phyloP scores from a whole-genome alignment of 345 rosid species.

The Heritiera fomes region DNA sequence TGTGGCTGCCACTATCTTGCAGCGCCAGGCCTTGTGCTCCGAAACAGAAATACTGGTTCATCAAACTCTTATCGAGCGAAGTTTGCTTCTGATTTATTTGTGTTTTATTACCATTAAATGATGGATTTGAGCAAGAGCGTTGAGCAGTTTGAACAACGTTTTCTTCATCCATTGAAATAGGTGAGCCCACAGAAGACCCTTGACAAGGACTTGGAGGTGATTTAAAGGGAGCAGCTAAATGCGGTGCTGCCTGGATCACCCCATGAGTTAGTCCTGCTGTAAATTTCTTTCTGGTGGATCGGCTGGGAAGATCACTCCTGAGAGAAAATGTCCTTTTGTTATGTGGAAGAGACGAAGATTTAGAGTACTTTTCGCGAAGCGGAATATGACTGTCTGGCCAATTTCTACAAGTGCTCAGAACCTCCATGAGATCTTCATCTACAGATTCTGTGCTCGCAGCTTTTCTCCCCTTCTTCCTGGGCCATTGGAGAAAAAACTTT shows the following conservation, averaged over 20 bases:
- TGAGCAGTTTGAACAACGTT: slow-evolving; percentile 23
- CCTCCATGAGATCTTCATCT: slow-evolving; percentile 34
- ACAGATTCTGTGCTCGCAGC: slow-evolving; percentile 23
- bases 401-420: slow-evolving; percentile 27
- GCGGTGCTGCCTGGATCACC: slow-evolving; percentile 58
- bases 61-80: slow-evolving; percentile 48
- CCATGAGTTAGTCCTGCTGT: slow-evolving; percentile 55
- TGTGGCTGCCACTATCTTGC: slow-evolving; percentile 36
- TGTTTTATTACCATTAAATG: slow-evolving; percentile 8
- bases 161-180: slow-evolving; percentile 36
- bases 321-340: slow-evolving; percentile 45
- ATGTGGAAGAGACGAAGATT: slow-evolving; percentile 43
- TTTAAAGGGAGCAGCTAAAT: slow-evolving; percentile 33
- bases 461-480: slow-evolving; percentile 48
- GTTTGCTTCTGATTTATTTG: slow-evolving; percentile 34
- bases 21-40: slow-evolving; percentile 63
- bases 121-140: slow-evolving; percentile 11
- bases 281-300: slow-evolving; percentile 53
- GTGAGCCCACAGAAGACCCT: slow-evolving; percentile 40
- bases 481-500: slow-evolving; percentile 69
- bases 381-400: slow-evolving; percentile 49
- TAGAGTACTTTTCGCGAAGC: slow-evolving; percentile 61
- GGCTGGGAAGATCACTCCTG: slow-evolving; percentile 71
- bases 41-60: slow-evolving; percentile 72
- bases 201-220: slow-evolving; percentile 47